Conservation (phyloP, 331 rosid genomes). For the Malus hybrid region DNA sequence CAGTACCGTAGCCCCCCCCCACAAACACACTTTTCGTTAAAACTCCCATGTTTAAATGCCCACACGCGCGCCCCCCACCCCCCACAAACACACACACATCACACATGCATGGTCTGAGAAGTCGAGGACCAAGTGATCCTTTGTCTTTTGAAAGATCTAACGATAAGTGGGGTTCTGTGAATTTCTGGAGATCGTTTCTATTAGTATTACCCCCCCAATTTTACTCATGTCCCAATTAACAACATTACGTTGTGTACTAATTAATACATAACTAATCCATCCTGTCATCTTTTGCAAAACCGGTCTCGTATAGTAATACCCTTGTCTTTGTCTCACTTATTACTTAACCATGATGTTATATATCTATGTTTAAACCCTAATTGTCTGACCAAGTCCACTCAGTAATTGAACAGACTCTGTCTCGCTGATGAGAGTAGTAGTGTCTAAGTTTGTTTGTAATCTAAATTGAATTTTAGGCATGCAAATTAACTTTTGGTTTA, state of each 20-base stretch:
- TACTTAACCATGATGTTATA: too few relatives aligned
- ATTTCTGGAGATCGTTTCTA: neutral
- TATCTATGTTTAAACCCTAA: neutral
- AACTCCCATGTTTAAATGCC: neutral
- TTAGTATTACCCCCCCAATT: neutral
- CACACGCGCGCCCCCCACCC: too few relatives aligned
- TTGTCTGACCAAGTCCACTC: neutral
- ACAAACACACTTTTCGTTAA: too few relatives aligned
- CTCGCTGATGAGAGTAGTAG: neutral
- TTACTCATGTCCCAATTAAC: neutral
- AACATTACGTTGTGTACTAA: constrained; percentile 8
- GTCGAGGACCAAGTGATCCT: constrained; percentile 31
- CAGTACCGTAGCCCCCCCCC: too few relatives aligned
- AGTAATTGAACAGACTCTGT: neutral
- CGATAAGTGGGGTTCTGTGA: too few relatives aligned
- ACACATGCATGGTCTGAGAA: constrained; percentile 19
- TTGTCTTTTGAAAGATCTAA: too few relatives aligned
- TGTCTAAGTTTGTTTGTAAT: neutral
- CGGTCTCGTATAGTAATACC: too few relatives aligned
- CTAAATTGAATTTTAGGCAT: neutral
- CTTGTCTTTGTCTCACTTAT: too few relatives aligned
- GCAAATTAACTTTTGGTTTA: neutral
- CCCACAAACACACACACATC: too few relatives aligned
- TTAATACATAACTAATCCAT: constrained; percentile 10
- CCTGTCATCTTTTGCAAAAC: neutral